phyloP scores from a whole-genome alignment of 2,329 filamentous ascomycete genomes.

The Pseudocercospora eumusae region DNA sequence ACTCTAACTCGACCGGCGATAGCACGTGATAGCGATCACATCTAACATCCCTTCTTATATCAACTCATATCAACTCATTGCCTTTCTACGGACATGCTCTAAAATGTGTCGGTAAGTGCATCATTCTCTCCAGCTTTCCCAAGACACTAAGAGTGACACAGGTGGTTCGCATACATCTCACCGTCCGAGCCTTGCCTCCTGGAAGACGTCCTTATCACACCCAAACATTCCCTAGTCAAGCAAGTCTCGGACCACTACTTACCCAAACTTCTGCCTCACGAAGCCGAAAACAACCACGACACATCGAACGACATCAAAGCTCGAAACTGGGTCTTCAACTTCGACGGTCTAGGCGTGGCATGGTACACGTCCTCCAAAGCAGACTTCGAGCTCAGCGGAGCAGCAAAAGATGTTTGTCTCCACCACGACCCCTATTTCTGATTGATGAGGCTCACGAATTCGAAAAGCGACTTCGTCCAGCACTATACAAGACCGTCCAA shows the following conservation, averaged over 20 bases:
- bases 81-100: not conserved
- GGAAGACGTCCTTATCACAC: conserved; percentile 56
- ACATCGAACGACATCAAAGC: conserved; percentile 50
- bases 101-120: conserved; percentile 40
- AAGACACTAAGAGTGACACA: conserved; percentile 27
- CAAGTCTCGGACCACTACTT: conserved; percentile 58
- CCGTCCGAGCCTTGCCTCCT: conserved; percentile 56
- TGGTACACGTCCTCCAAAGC: conserved; percentile 55
- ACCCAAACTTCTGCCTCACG: conserved; percentile 54
- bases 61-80: not conserved
- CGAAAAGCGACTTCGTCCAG: conserved; percentile 44
- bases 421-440: conserved; percentile 9
- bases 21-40: not conserved
- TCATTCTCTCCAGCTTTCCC: not conserved
- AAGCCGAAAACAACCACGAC: conserved; percentile 45
- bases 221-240: conserved; percentile 47
- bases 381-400: conserved; percentile 42
- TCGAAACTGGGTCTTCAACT: conserved; percentile 57
- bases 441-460: conserved; percentile 14
- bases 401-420: conserved; percentile 34
- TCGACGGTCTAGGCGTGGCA: conserved; percentile 58
- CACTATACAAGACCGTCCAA: conserved; percentile 55
- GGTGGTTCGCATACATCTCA: conserved; percentile 60
- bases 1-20: conserved; percentile 3
- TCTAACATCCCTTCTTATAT: not conserved